These are phyloP conservation scores for Xerocomellus amylosporus DNA, from an alignment of 768 basidiomycete genomes.

Conservation along the genomic window DNA sequence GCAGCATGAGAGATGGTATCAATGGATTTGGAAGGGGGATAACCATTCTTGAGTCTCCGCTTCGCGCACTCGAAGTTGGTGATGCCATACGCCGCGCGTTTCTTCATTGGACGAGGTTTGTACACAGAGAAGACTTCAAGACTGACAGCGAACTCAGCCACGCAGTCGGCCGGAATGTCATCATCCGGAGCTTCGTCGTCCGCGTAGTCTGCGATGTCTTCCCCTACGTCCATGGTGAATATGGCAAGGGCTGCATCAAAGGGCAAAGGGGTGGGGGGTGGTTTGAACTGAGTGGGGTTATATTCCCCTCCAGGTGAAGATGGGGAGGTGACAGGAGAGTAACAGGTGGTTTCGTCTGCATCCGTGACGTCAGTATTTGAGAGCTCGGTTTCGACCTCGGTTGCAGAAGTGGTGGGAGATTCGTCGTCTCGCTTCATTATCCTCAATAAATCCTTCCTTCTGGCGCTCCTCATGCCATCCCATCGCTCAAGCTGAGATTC, in stretches of 20 bases:
- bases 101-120: slow-evolving; percentile 68
- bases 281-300: neutral
- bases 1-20: neutral
- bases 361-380: slow-evolving; percentile 39
- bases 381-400: slow-evolving; percentile 40
- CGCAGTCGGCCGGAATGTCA: neutral
- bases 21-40: slow-evolving; percentile 5
- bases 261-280: slow-evolving; percentile 14
- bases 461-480: slow-evolving; percentile 38
- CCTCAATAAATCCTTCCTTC: slow-evolving; percentile 32
- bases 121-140: slow-evolving; percentile 71
- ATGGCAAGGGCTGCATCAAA: slow-evolving; percentile 30
- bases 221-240: slow-evolving; percentile 50
- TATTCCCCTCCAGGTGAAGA: slow-evolving; percentile 3
- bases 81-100: slow-evolving; percentile 33
- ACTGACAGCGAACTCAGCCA: slow-evolving; percentile 41
- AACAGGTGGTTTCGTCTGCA: slow-evolving; percentile 30
- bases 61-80: slow-evolving; percentile 7
- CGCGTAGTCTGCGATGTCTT: slow-evolving; percentile 34
- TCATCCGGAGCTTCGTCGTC: slow-evolving; percentile 24
- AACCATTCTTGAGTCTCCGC: slow-evolving; percentile 31
- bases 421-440: slow-evolving; percentile 28
- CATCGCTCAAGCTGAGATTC: slow-evolving; percentile 33
- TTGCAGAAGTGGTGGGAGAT: slow-evolving; percentile 35
- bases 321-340: slow-evolving; percentile 7